phyloP scores from a whole-genome alignment of 176 grass and related monocot genomes.

The Triticum urartu region DNA sequence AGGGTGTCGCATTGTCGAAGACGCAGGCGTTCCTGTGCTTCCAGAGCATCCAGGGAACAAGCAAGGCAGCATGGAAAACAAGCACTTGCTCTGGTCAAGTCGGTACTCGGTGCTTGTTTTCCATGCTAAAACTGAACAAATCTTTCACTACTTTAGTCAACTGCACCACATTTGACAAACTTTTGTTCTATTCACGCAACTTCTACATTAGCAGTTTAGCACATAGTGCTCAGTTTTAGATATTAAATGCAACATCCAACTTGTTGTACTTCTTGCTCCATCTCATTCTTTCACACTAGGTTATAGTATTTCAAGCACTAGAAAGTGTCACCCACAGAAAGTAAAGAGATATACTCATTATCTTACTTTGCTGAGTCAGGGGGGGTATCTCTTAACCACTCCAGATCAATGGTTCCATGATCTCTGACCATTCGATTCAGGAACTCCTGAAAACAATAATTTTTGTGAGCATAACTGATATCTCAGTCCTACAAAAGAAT shows the following conservation, averaged over 20 bases:
- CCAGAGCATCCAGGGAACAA: too few relatives aligned
- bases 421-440: conserved; percentile 83
- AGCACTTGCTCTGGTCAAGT: too few relatives aligned
- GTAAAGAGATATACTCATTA: conserved; percentile 21
- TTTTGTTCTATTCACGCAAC: conserved; percentile 6
- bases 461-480: conserved; percentile 23
- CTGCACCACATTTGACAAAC: neutral
- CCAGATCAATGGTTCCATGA: conserved; percentile 94
- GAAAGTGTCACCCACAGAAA: conserved; percentile 9
- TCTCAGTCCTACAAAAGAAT: conserved; percentile 5
- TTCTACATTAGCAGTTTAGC: neutral
- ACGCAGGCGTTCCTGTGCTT: too few relatives aligned
- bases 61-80: too few relatives aligned
- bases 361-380: conserved; percentile 86
- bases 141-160: neutral
- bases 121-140: neutral
- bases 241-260: conserved; percentile 21
- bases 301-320: conserved; percentile 25
- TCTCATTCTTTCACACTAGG: neutral
- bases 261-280: neutral
- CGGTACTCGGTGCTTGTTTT: too few relatives aligned
- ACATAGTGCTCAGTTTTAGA: neutral
- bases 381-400: conserved; percentile 76
- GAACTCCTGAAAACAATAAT: conserved; percentile 62
- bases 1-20: too few relatives aligned